Conservation (phyloP, 148 eudicot species). For the Silene uniflora region DNA sequence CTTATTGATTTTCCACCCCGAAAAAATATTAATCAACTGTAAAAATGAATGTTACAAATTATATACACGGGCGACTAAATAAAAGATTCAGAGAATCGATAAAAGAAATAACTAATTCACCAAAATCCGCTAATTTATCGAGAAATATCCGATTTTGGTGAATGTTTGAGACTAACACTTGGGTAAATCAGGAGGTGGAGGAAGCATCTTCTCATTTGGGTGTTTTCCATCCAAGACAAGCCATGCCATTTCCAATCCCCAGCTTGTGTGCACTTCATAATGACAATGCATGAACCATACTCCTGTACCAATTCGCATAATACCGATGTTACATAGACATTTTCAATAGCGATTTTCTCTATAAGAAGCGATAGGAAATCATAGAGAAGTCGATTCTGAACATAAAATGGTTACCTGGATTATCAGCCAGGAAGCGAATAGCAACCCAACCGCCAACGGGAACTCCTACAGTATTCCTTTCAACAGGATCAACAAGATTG, state of each 20-base stretch:
- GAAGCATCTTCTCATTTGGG: constrained; percentile 13
- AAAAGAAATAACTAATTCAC: neutral
- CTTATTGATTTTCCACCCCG: neutral
- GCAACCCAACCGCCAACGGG: constrained; percentile 21
- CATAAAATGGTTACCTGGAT: constrained; percentile 10
- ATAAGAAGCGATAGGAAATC: neutral
- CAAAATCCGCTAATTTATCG: no score
- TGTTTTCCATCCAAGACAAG: constrained; percentile 1
- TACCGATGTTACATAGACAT: neutral
- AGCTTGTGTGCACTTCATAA: constrained; percentile 20
- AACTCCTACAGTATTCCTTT: constrained; percentile 18
- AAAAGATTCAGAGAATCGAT: neutral
- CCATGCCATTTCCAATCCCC: constrained; percentile 23
- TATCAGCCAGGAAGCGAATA: constrained; percentile 16
- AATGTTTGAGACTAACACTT: neutral
- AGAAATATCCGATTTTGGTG: no score
- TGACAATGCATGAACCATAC: constrained; percentile 17
- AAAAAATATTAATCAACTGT: neutral
- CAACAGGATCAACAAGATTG: constrained; percentile 16
- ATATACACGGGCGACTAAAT: neutral
- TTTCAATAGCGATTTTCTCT: neutral
- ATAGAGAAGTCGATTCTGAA: no score
- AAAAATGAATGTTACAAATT: neutral
- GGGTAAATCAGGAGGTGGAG: constrained; percentile 19
- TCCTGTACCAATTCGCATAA: neutral